Evolutionary conservation across 1,284 basidiomycete species (phyloP), one percentile per base, ranked within the genome.

Genomic region (Pyrrhoderma lamaoense): DNA sequence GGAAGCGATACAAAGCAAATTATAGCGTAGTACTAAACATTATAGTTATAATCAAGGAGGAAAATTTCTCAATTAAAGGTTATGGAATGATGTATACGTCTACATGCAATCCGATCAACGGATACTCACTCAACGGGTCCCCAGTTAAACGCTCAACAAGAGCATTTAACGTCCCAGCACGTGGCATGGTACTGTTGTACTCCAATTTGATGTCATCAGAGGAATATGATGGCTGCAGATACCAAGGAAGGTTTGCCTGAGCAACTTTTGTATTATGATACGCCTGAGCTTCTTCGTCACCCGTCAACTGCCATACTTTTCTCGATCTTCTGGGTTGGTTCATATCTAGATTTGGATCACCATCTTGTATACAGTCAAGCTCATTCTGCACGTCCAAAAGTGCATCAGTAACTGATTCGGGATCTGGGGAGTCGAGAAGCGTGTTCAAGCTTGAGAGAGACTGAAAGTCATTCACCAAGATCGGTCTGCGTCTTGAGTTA

Each of bases 101-200:
- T 31, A 31, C 27, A 31, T 5, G 42, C 21, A 49, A 42, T 25
- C 49, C 43, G 42, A 37, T 43, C 34, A 47, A 52, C 45, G 51
- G 45, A 14, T 25, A 67, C 77, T 67, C 61, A 82, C 80, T 72
- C 16, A 69, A 61, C 25, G 70, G 66, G 59, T 85, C 81, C 37
- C 74, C 74, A 1, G 82, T 80, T 43, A 91, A 66, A 36, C 77
- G 72, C 61, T 88, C 86, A 16, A 89, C 74, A 42, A 93, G 69
- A 4, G 85, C 88, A 5, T 72, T 67, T 21, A 89, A 62, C 0
- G 85, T 85, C 1, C 84, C 89, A 34, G 74, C 77, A 48, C 75
- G 75, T 31, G 27, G 27, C 48, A 90, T 75, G 36, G 66, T 66
- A 18, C 83, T 77, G 49, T 82, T 79, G 34, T 69, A 65, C 50